Evolutionary conservation across 2,329 filamentous ascomycete genomes (phyloP).

Genomic region (Ascomycota sp.): DNA sequence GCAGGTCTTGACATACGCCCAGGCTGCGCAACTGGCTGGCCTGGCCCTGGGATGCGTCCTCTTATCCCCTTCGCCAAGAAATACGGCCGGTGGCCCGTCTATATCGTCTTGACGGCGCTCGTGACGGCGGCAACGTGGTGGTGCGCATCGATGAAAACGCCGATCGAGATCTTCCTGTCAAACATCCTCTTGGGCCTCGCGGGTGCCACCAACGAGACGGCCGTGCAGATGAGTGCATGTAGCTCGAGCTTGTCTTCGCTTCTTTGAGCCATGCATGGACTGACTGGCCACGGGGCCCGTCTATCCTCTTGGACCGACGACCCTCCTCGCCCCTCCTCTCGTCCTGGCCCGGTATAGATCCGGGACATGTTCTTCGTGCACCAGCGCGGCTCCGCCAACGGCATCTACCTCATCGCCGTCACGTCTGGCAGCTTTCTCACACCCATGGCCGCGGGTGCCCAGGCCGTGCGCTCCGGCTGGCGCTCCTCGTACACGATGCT

Average conservation of each 20-base stretch:
- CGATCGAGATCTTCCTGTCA: conserved; percentile 7
- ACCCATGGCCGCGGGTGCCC: conserved; percentile 11
- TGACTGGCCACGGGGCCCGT: too few species aligned
- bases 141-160: conserved; percentile 5
- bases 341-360: conserved; percentile 5
- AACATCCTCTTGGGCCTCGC: conserved; percentile 13
- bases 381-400: conserved; percentile 11
- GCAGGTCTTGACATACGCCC: conserved; percentile 7
- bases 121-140: conserved; percentile 7
- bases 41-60: conserved; percentile 13
- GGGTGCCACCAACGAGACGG: conserved; percentile 17
- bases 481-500: conserved; percentile 8
- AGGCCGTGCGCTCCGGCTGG: conserved; percentile 7
- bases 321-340: too few species aligned
- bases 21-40: conserved; percentile 11
- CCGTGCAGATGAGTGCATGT: conserved; percentile 16
- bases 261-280: too few species aligned
- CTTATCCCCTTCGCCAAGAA: conserved; percentile 15
- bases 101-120: conserved; percentile 7
- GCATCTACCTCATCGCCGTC: conserved; percentile 11
- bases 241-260: not conserved
- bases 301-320: too few species aligned
- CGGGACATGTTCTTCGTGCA: conserved; percentile 14
- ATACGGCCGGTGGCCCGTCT: conserved; percentile 13
- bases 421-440: conserved; percentile 12